Evolutionary conservation across 805 yeast species (phyloP), one percentile per base, ranked within the genome.

Genomic region (Yarrowia sp.): DNA sequence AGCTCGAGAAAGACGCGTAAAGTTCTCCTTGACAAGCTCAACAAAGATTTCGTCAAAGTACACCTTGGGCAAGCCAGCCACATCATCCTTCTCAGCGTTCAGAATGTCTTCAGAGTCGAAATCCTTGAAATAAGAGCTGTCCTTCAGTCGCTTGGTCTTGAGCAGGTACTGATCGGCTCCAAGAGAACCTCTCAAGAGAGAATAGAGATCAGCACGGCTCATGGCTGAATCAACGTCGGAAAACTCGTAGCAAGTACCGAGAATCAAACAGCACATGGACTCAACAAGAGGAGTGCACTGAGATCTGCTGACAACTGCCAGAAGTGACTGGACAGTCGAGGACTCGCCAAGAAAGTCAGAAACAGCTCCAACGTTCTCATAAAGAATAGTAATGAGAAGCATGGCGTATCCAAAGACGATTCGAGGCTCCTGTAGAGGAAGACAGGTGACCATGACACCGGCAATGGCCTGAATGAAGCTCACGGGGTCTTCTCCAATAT

Each of bases 191-290:
- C 83, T 78, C n/a, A 95, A 79, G 56, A 91, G 76, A 3, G 85
- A 77, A 73, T 87, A 87, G 24, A 91, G 78, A 7, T 86, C 89
- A 1, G 76, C 75, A 70, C 98, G 72, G 79, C 80, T 67, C 13
- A 81, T 77, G 1, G 87, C 81, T 0, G 98, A 91, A 2, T 78
- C 77, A 17, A 78, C 78, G 5, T 87, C 76, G 15, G 88, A 81
- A 74, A 93, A 94, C 70, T 92, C 98, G 74, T 91, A 95, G 0
- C 87, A 82, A 1, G 89, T 81, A 44, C 97, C 97, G 12, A 95
- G 74, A 30, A 93, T 77, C 24, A 89, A 79, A 0, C 91, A 82
- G 3, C 88, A 83, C 83, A 92, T 80, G 1, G 97, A 93, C 74
- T 90, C 91, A 0, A 88, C 85, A 10, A 90, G 76, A 4, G 85